Evolutionary conservation across 2,329 filamentous ascomycete species (phyloP), one percentile per base, ranked within the genome.

Genomic region (Colletotrichum limetticola): DNA sequence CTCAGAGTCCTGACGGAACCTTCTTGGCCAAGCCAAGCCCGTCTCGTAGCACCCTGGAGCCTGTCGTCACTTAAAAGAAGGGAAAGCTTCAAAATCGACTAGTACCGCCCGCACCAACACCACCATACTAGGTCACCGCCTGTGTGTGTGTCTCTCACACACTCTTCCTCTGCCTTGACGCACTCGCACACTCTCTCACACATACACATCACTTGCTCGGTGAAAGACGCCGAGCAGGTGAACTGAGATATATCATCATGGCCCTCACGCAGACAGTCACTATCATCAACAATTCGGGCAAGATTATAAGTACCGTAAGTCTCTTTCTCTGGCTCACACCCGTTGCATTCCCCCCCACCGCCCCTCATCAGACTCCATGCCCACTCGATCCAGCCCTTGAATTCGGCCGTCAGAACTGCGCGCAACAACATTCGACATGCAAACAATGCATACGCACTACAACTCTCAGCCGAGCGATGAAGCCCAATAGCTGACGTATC

Each of bases 261-360:
- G 80, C 84, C 58, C 82, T 87, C 74, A 83, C 86, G 66, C 92
- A 97, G 83, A 96, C 94, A 62, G 91, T 98, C 77, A 95, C 94
- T 76, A 94, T 97, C 79, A 93, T 97, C 83, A 97, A 97, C 86
- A 95, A 89, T 79, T 97, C 94, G 71, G 95, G 95, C 78, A 97
- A 97, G 85, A 92, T 97, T 63, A 94, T 98, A 78, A 95, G 92
- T 87, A 97, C 93, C 72, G 94, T 95, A 87, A 82, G 92, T 74
- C 57, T 61, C 56, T 60, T 60, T 64, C 57, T 52, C 56, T 37
- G 35, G 30, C 58, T 61, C 60, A 53, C 60, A 66, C 70, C 58
- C 58, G 56, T 66, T 62, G 63, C 69, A 70, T 64, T 60, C 1
- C 19, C 24, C 53, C 70, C 71, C 66, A 74, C 72, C 35, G 57